phyloP scores from a whole-genome alignment of 768 basidiomycete genomes.

The Boletus subparvulus region DNA sequence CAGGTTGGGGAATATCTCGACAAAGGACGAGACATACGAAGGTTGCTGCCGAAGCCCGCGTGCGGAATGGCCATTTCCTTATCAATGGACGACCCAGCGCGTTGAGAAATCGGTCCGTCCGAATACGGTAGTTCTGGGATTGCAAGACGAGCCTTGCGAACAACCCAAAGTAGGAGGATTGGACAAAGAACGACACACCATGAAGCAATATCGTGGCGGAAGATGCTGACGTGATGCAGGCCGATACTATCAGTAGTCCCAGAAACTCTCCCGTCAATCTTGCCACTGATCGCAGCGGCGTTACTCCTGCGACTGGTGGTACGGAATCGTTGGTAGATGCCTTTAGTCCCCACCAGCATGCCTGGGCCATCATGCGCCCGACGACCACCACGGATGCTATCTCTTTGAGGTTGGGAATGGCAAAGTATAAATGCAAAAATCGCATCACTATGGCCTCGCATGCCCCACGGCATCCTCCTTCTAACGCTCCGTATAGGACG shows the following conservation, averaged over 20 bases:
- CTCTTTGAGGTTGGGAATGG: constrained; percentile 9
- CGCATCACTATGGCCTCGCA: constrained; percentile 17
- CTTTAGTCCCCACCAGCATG: constrained; percentile 13
- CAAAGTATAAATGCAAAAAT: constrained; percentile 5
- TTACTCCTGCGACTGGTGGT: neutral
- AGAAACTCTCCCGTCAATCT: constrained; percentile 11
- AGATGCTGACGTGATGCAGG: constrained; percentile 1
- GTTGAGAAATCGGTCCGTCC: constrained; percentile 9
- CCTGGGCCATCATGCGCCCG: constrained; percentile 5
- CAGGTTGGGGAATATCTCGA: constrained; percentile 10
- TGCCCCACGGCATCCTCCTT: constrained; percentile 15
- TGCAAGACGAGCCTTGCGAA: constrained; percentile 13
- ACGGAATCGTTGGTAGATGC: constrained; percentile 6
- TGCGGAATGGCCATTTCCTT: constrained; percentile 16
- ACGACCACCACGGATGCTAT: neutral
- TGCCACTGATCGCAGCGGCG: constrained; percentile 8
- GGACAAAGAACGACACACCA: constrained; percentile 11
- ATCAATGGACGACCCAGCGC: constrained; percentile 9
- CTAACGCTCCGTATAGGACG: constrained; percentile 6
- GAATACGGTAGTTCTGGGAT: constrained; percentile 18
- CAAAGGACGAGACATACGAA: constrained; percentile 19
- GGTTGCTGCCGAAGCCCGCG: constrained; percentile 16
- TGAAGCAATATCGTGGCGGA: constrained; percentile 5
- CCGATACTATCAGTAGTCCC: constrained; percentile 6
- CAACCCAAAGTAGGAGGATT: constrained; percentile 17